These are phyloP conservation scores for Lipomyces mesembrius DNA, from an alignment of 805 yeast genomes.

Conservation along the genomic window DNA sequence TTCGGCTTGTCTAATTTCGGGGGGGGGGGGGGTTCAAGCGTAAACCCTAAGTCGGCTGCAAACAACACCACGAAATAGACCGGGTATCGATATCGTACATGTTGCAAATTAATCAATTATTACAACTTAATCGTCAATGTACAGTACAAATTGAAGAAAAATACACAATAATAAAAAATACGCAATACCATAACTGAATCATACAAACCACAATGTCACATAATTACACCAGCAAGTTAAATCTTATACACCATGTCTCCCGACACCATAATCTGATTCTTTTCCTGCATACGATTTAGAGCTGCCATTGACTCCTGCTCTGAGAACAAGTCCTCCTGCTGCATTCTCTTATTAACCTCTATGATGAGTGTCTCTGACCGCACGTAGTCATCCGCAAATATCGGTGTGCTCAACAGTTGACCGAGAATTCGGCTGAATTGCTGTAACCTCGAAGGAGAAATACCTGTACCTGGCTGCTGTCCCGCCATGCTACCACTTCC, in stretches of 20 bases:
- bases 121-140: too few relatives aligned
- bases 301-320: constrained; percentile 49
- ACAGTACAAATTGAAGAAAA: too few relatives aligned
- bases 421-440: constrained; percentile 55
- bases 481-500: constrained; percentile 22
- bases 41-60: too few relatives aligned
- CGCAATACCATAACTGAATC: constrained; percentile 1
- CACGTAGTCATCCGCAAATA: constrained; percentile 52
- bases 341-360: constrained; percentile 52
- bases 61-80: too few relatives aligned
- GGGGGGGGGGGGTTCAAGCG: too few relatives aligned
- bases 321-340: constrained; percentile 49
- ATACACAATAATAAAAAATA: too few relatives aligned
- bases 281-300: constrained; percentile 45
- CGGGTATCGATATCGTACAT: too few relatives aligned
- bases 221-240: constrained; percentile 21
- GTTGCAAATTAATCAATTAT: too few relatives aligned
- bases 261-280: constrained; percentile 47
- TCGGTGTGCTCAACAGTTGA: constrained; percentile 51
- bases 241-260: constrained; percentile 45
- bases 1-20: too few relatives aligned
- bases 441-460: constrained; percentile 58
- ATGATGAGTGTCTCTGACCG: constrained; percentile 48
- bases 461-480: constrained; percentile 44
- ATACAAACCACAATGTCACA: neutral